Evolutionary conservation across 495 filamentous ascomycete species (phyloP), one percentile per base, ranked within the genome.

Genomic region (Cercophora newfieldiana): DNA sequence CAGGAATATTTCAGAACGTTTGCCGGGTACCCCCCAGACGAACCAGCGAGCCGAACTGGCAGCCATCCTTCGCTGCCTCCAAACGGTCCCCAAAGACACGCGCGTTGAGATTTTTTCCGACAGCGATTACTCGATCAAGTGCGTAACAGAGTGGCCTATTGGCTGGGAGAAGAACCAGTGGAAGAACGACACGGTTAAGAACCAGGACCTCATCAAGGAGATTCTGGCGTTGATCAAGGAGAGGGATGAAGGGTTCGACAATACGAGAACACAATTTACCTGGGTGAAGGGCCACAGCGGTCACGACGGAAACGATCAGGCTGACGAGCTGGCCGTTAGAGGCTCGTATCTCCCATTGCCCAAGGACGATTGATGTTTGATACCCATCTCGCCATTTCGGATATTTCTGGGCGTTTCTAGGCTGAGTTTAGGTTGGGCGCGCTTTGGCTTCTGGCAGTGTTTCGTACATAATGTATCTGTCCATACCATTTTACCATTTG

Each of bases 21-120:
- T 99, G 1, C 71, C 79, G 48, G 94, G 94, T 44, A 77, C 81
- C 12, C 76, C 81, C 10, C 95, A 99, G 74, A 97, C 95, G 1
- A 99, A 98, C 74, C 91, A 97, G 75, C 92, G 95, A 4, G 95
- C 95, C 18, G 95, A 99, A 76, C 81, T 99, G 60, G 93, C 92
- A 3, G 95, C 93, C 0, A 89, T 97, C 66, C 80, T 90, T 4
- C 90, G 94, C 58, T 91, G 92, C 7, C 83, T 99, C 25, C 87
- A 97, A 70, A 86, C 88, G 26, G 85, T 91, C 1, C 51, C 51
- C 26, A 31, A 67, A 1, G 88, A 73, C 78, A 83, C 62, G 18
- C 79, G 87, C 57, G 81, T 92, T 16, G 82, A 85, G 33, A 92
- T 98, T 68, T 84, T 90, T 71, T 90, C 89, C 18, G 95, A 97